phyloP scores from a whole-genome alignment of 2,329 filamentous ascomycete species.

The Talaromyces albobiverticillius region DNA sequence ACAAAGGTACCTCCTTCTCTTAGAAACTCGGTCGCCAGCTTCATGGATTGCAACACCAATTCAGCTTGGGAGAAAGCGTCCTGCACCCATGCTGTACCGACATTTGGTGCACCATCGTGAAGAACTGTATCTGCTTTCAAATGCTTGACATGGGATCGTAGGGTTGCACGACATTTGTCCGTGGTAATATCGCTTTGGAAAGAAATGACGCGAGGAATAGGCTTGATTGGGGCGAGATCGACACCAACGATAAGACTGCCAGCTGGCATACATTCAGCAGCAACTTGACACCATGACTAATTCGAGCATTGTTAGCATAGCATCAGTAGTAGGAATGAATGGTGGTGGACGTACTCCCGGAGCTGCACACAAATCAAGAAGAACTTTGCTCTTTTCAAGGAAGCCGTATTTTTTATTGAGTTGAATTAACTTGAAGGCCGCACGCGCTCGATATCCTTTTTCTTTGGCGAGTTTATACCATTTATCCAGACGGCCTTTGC shows the following conservation, averaged over 20 bases:
- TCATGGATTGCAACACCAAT: slow-evolving; percentile 83
- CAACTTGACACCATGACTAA: slow-evolving; percentile 93
- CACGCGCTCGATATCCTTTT: slow-evolving; percentile 92
- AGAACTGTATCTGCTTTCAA: slow-evolving; percentile 95
- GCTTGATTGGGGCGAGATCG: slow-evolving; percentile 91
- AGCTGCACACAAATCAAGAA: slow-evolving; percentile 95
- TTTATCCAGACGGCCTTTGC: slow-evolving; percentile 97
- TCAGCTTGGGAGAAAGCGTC: slow-evolving; percentile 98
- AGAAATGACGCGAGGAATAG: slow-evolving; percentile 88
- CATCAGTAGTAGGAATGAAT: neutral
- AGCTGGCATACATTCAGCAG: slow-evolving; percentile 88
- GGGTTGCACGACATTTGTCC: slow-evolving; percentile 88
- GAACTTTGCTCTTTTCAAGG: slow-evolving; percentile 91
- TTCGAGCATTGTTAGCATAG: slow-evolving; percentile 20
- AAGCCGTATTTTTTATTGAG: slow-evolving; percentile 99
- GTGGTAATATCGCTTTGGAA: slow-evolving; percentile 99
- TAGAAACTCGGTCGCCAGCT: slow-evolving; percentile 90
- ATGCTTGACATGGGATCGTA: slow-evolving; percentile 85
- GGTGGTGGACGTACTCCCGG: slow-evolving; percentile 66
- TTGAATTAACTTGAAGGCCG: slow-evolving; percentile 96
- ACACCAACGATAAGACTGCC: slow-evolving; percentile 91
- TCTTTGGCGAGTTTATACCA: slow-evolving; percentile 99
- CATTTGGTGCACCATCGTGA: slow-evolving; percentile 96
- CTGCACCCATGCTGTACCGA: slow-evolving; percentile 96
- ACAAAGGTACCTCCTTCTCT: slow-evolving; percentile 88